Percentiles rank a stretch among this genome's conserved stretches.
Conservation (phyloP, 768 basidiomycete species). For the Phlegmacium glaucopus region DNA sequence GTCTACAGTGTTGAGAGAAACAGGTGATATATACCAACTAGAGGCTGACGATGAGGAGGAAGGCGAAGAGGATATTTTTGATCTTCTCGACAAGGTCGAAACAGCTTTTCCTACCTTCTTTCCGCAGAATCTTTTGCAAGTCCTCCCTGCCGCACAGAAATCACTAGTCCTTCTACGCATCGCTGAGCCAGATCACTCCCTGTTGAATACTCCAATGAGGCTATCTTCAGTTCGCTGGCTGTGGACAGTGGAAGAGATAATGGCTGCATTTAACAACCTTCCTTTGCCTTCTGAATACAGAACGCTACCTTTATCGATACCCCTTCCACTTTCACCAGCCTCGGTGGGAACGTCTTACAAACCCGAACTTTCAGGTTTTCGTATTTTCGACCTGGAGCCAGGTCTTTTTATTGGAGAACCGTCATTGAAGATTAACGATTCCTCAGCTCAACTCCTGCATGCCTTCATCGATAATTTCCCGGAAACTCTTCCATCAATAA, state of each 20-base stretch:
- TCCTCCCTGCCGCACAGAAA: slow-evolving; percentile 62
- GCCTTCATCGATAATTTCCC: slow-evolving; percentile 61
- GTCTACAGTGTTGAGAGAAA: slow-evolving; percentile 20
- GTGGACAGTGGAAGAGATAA: slow-evolving; percentile 57
- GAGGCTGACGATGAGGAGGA: slow-evolving; percentile 36
- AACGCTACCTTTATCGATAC: not conserved
- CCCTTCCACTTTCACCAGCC: not conserved
- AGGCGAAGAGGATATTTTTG: slow-evolving; percentile 37
- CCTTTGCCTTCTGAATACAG: not conserved
- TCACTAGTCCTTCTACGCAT: slow-evolving; percentile 63
- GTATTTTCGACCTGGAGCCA: slow-evolving; percentile 66
- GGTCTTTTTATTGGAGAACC: slow-evolving; percentile 33
- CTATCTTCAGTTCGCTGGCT: slow-evolving; percentile 48
- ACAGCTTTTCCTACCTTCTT: slow-evolving; percentile 65
- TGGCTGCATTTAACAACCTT: slow-evolving; percentile 39
- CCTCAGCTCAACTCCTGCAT: slow-evolving; percentile 31
- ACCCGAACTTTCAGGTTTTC: slow-evolving; percentile 40
- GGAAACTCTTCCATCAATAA: slow-evolving; percentile 50
- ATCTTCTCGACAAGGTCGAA: slow-evolving; percentile 32
- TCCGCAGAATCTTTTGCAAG: slow-evolving; percentile 42
- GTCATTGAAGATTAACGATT: slow-evolving; percentile 21
- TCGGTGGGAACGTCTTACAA: not conserved
- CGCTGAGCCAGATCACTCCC: slow-evolving; percentile 61
- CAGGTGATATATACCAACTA: slow-evolving; percentile 27
- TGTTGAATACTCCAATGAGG: slow-evolving; percentile 35